phyloP scores from a whole-genome alignment of 176 grass and related monocot genomes.

The Hyparrhenia diplandra region DNA sequence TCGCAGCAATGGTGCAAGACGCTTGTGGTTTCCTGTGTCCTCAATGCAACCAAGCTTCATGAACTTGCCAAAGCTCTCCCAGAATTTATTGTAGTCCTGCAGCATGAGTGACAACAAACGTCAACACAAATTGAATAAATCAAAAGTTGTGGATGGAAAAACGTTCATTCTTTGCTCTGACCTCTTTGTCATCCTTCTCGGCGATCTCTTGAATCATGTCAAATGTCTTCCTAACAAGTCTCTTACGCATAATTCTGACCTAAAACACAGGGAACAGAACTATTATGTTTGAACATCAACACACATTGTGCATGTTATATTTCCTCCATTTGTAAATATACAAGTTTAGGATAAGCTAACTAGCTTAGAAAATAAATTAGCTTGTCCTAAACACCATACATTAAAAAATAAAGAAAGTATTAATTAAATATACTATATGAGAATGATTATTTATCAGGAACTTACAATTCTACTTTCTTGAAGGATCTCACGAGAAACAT shows the following conservation, averaged over 20 bases:
- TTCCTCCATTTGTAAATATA: not conserved
- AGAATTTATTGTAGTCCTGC: slow-evolving; percentile 90
- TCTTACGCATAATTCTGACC: slow-evolving; percentile 94
- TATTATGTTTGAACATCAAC: not conserved
- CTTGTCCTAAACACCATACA: no score
- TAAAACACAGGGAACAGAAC: slow-evolving; percentile 19
- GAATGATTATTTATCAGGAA: not conserved
- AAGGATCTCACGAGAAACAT: slow-evolving; percentile 93
- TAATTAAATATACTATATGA: no score
- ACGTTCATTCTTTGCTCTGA: not conserved
- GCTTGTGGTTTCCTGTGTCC: slow-evolving; percentile 85
- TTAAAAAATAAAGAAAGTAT: no score
- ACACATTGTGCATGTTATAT: not conserved
- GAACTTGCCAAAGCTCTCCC: slow-evolving; percentile 94
- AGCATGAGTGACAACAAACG: not conserved
- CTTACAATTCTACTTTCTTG: slow-evolving; percentile 97
- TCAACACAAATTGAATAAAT: not conserved
- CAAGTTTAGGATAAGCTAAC: not conserved
- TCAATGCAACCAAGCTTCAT: slow-evolving; percentile 93
- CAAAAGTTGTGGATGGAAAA: not conserved
- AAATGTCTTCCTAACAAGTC: slow-evolving; percentile 95
- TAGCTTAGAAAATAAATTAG: not conserved
- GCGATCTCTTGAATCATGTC: slow-evolving; percentile 94
- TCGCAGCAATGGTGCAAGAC: slow-evolving; percentile 55
- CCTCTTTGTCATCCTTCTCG: slow-evolving; percentile 76